These are phyloP conservation scores for Jamesozyma rosinii DNA, from an alignment of 805 yeast genomes.

Conservation along the genomic window DNA sequence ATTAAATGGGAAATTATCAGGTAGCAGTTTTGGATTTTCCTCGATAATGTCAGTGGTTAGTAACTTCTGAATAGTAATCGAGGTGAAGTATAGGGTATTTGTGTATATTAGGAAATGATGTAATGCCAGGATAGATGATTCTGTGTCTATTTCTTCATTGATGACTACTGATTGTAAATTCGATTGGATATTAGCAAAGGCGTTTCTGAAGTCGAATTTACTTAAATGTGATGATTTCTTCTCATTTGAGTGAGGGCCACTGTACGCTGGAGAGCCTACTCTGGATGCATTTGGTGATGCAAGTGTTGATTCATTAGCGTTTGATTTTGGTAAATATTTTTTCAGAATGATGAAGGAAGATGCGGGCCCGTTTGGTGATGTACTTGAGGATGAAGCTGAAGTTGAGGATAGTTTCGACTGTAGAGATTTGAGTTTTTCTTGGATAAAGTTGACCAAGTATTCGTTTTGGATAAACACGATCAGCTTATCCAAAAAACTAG, in stretches of 20 bases:
- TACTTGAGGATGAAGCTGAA: conserved; percentile 6
- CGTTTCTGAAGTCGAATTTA: conserved; percentile 27
- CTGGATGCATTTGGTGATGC: conserved; percentile 2
- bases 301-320: neutral
- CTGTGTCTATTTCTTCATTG: conserved; percentile 23
- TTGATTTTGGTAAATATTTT: conserved; percentile 17
- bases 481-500: conserved; percentile 22
- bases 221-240: conserved; percentile 21
- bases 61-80: conserved; percentile 47
- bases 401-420: conserved; percentile 20
- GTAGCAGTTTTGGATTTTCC: conserved; percentile 27
- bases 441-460: conserved; percentile 25
- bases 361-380: conserved; percentile 7
- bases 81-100: conserved; percentile 62
- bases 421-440: conserved; percentile 19
- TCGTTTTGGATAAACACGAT: conserved; percentile 26
- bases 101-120: conserved; percentile 56
- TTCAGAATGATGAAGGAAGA: conserved; percentile 12
- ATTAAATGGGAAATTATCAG: conserved; percentile 33
- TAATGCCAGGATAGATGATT: conserved; percentile 32
- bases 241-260: conserved; percentile 9
- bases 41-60: conserved; percentile 30
- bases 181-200: conserved; percentile 32
- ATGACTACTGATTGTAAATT: conserved; percentile 28
- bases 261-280: conserved; percentile 8